Evolutionary conservation across 345 rosid species (phyloP).

Genomic region (Lepidium didymum): DNA sequence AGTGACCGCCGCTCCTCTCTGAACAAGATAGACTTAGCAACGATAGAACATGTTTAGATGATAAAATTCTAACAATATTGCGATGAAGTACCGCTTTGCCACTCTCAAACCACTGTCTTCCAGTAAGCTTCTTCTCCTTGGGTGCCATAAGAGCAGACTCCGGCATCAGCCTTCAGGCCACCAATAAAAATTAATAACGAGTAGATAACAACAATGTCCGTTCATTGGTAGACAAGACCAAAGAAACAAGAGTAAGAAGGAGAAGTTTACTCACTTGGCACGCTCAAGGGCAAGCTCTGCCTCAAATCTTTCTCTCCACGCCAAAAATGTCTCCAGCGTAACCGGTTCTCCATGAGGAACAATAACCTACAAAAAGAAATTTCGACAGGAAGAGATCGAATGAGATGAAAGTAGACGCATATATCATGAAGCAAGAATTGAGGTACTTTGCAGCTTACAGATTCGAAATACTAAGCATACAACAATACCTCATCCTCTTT

Average conservation of each 20-base stretch:
- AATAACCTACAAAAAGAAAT: conserved; percentile 45
- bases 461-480: conserved; percentile 9
- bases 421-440: background rate
- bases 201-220: background rate
- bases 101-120: conserved; percentile 96
- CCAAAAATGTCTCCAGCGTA: conserved; percentile 81
- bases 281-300: conserved; percentile 96
- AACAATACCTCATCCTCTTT: conserved; percentile 75
- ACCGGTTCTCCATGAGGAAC: conserved; percentile 99
- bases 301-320: conserved; percentile 94
- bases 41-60: background rate
- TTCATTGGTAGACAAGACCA: background rate
- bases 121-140: conserved; percentile 81
- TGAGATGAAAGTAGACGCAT: background rate
- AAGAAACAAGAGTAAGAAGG: background rate
- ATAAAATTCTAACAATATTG: background rate
- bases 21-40: conserved; percentile 12
- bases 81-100: conserved; percentile 57
- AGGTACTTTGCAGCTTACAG: background rate
- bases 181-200: background rate
- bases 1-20: conserved; percentile 68
- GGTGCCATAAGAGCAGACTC: conserved; percentile 71
- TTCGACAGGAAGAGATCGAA: conserved; percentile 2
- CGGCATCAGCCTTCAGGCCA: conserved; percentile 63
- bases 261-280: conserved; percentile 71